Evolutionary conservation across 768 basidiomycete genomes (phyloP), one percentile per base, ranked within the genome.

Genomic region (Amanita fuliginea): DNA sequence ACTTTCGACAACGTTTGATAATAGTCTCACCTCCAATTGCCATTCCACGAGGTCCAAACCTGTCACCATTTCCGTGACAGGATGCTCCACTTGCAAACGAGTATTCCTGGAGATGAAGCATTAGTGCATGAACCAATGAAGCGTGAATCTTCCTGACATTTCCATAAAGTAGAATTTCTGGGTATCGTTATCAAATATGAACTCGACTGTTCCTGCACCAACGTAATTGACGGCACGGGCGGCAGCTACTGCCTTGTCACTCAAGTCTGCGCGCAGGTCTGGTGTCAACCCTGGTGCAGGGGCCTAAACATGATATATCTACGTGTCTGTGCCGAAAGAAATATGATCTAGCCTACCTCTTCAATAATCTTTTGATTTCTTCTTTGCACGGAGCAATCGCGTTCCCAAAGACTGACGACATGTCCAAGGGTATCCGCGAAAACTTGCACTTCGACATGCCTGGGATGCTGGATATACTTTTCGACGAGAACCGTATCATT

Each of bases 331-430:
- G 19, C 18, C 10, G 18, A 35, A 19, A n/a, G 13, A 16, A 39
- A 40, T n/a, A 52, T 22, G 9, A 13, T 28, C 51, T 4, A 47
- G 4, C 18, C n/a, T 48, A 81, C 84, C 75, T 92, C 89, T 64
- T 91, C 89, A 51, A 94, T 92, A 50, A 93, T 90, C 75, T 96
- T 97, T 71, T 97, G 93, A 58, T 95, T 95, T 47, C 91, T 69
- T 57, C 90, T 69, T 64, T 94, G 91, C 6, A 94, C 91, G 1
- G 88, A 91, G 59, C 89, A 94, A 60, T 94, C 92, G 43, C 92
- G 74, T 64, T 96, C 94, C 88, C 91, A 96, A n/a, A 95, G 72
- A 59, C 88, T 90, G n/a, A 95, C 85, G 3, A 78, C 83, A 41
- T 74, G 77, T n/a, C 90, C 91, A 24, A 71, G 64, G 7, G 66